Evolutionary conservation across 257 asterid species (phyloP), one percentile per base, ranked within the genome.

Genomic region (Marsdenia floribunda): DNA sequence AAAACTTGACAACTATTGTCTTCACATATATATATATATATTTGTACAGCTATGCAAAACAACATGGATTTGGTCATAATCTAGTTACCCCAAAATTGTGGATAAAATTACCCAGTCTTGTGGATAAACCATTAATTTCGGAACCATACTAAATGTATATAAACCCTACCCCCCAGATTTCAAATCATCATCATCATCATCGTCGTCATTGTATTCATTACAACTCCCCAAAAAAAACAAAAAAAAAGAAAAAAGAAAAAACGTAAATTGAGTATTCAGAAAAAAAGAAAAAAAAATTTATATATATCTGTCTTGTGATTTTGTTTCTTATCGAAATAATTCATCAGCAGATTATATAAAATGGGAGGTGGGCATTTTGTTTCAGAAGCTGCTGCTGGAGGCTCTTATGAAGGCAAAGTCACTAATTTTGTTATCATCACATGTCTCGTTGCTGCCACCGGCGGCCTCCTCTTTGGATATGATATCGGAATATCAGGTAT

Each of bases 391-490:
- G 64, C 29, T 5, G 82, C 70, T 5, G 64, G 44, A 10, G 77
- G 54, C n/a, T 53, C 79, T 12, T 79, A 77, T 49, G 87, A 82
- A 65, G 91, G 85, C 13, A 77, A 77, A 57, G 85, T 87, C 21
- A 87, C 89, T 33, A 37, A 69, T 0, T 86, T 79, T 37, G 92
- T 88, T 11, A 15, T 88, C 33, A 44, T 81, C 0, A 58, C 89
- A 3, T 88, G 92, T 46, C 0, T 88, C 16, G 86, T 86, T 1
- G 90, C 92, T 12, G 87, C 90, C 24, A 84, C 85, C 21, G 92
- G 90, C 11, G 90, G 92, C 13, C 87, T 88, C 49, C 82, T 88
- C 70, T 88, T 88, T 21, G 92, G 90, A 1, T 88, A 86, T 21
- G 90, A 88, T 66, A 84, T 88, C 53, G 92, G 90, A 55, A 86